These are phyloP conservation scores for Teunomyces stri DNA, from an alignment of 805 yeast species.

Conservation along the genomic window DNA sequence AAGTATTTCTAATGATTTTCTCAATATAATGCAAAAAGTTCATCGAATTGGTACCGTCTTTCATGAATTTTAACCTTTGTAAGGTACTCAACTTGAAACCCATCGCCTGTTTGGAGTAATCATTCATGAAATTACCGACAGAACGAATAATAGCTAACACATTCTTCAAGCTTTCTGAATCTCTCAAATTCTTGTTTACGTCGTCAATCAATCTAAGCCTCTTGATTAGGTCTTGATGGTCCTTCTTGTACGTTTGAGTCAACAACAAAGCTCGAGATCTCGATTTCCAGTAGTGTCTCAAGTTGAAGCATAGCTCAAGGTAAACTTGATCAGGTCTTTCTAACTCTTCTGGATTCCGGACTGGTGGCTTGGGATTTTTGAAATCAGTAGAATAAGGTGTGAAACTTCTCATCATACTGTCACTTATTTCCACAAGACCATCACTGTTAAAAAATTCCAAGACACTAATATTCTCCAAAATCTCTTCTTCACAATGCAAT, in stretches of 20 bases:
- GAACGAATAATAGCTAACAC: conserved; percentile 82
- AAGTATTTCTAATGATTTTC: conserved; percentile 75
- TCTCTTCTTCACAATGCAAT: conserved; percentile 70
- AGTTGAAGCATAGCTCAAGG: conserved; percentile 76
- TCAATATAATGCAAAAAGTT: conserved; percentile 93
- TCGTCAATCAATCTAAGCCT: conserved; percentile 71
- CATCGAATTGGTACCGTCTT: conserved; percentile 83
- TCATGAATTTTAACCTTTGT: conserved; percentile 84
- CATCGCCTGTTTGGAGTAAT: conserved; percentile 82
- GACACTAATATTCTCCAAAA: conserved; percentile 66
- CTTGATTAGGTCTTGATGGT: conserved; percentile 65
- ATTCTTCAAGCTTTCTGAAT: conserved; percentile 64
- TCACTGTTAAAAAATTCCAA: conserved; percentile 81
- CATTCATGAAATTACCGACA: conserved; percentile 97
- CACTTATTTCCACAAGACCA: conserved; percentile 72
- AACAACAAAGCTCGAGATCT: conserved; percentile 81
- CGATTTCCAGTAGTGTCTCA: conserved; percentile 88
- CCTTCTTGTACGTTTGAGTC: conserved; percentile 69
- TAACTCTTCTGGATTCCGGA: conserved; percentile 70
- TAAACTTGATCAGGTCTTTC: conserved; percentile 86
- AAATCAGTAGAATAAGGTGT: conserved; percentile 81
- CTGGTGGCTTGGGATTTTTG: conserved; percentile 44
- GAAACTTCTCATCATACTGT: conserved; percentile 64
- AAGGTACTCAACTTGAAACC: conserved; percentile 92
- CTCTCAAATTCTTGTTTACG: conserved; percentile 65